Evolutionary conservation across 106 monocot species (phyloP), one percentile per base, ranked within the genome.

Genomic region (Dendrobium chrysotoxum): DNA sequence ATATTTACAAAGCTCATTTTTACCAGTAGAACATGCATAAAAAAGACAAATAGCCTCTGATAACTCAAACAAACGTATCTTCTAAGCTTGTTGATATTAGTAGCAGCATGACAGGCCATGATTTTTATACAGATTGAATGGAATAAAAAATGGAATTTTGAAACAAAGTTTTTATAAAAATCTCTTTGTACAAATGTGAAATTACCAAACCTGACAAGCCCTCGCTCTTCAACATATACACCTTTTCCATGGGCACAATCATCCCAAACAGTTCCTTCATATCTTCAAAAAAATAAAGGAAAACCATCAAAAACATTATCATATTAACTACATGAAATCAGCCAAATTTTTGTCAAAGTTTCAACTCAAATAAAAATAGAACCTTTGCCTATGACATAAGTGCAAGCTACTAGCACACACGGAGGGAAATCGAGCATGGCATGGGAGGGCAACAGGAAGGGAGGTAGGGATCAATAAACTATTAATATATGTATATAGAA

Each of bases 211-310:
- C 93, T 94, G 75, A 94, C 91, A 83, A 90, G 89, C 38, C 90
- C 90, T 61, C 81, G 47, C 35, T 88, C 82, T 64, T 85, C 83
- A 81, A 94, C 94, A 79, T 91, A 91, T 84, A 94, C 94, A 73
- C 94, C 94, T 84, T 94, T 94, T 72, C 94, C 94, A 88, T 94
- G 88, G 65, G 94, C 91, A 72, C 89, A 82, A 40, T 94, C 94
- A 68, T 94, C 94, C 94, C 94, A 94, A 53, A 94, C 88, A 77
- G 94, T 94, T 65, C 91, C 91, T 89, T 94, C 94, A 82, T 91
- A 93, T 66, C 92, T 92, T 77, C 7, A 74, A 7, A 75, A 64
- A 50, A 50, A 40, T 42, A 53, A 67, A 12, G 57, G 67, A 5
- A 73, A 74, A 30, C 1, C 1, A 80, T 31, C 9, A 61, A 13